Evolutionary conservation across 2,329 filamentous ascomycete species (phyloP), one percentile per base, ranked within the genome.

Genomic region (Juglanconis oblonga): DNA sequence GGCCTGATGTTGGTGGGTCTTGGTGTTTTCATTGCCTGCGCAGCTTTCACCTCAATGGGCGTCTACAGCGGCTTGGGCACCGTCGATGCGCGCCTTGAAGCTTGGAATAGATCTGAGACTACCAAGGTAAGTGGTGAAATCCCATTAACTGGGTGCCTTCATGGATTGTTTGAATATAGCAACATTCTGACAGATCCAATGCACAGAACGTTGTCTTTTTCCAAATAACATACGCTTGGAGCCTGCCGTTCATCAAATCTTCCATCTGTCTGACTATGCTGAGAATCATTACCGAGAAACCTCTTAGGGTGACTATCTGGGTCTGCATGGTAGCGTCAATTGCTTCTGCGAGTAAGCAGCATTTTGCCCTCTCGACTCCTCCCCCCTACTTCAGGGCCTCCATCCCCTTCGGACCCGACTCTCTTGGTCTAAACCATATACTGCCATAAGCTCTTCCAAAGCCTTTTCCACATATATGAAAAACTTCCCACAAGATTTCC

Each of bases 221-320:
- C 40, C 49, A 58, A 11, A 35, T 53, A 10, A 58, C 56, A 48
- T 58, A 58, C 40, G 56, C 56, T 13, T 58, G 49, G 42, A 58
- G 56, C 42, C 32, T 58, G 8, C 56, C 56, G 6, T 58, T 58
- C 50, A 58, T 58, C 10, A 58, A 58, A 35, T 48, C 56, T 4
- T 58, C 56, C 7, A 58, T 58, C 17, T 58, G 56, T 13, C 13
- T 58, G 31, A 58, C 56, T 9, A 58, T 58, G 56, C 49, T 58
- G 5, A 52, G 50, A 32, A 58, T 58, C 17, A 58, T 58, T 9
- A 58, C 40, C 38, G 56, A 53, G 5, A 58, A 24, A 17, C 50
- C 17, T 7, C 35, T 40, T 9, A 31, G 56, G 4, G 31, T 53
- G 0, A 33, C 29, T 17, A 45, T 58, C 2, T 58, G 56, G 56